Base-by-base conservation (phyloP, 2,329 filamentous ascomycete genomes). In the Cryphonectria carpinicola region DNA sequence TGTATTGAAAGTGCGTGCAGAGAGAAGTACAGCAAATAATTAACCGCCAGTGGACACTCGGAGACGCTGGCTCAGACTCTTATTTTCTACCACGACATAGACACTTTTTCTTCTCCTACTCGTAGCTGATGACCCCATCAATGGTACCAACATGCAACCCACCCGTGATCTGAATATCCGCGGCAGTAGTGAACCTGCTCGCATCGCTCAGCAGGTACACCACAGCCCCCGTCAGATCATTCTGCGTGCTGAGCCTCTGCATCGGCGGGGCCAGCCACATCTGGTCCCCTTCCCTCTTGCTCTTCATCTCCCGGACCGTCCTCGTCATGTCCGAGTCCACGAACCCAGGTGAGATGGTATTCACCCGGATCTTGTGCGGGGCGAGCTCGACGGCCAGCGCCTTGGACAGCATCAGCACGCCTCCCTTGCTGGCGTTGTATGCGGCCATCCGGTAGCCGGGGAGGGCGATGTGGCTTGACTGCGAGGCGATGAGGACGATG, bases 131-230 rank as follows among this genome's bases (percentile, higher is more conserved):
- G 28, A 81, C 63, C 0, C 79, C 79, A 69, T 80, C 78, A 66
- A 81, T 81, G 1, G 79, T 80, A 1, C 81, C 81, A 11, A 76
- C 78, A 73, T 82, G 81, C 17, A 84, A 67, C 0, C 83, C 84
- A 3, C 84, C 84, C 1, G 82, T 84, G 35, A 85, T 82, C 4
- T 77, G 76, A 70, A 85, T 82, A 70, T 85, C 83, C 1, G 81
- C 78, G 1, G 79, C 82, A 0, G 82, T 84, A 4, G 82, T 84
- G 72, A 81, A 81, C 17, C 77, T 75, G 28, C 82, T 76, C 10
- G 82, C 83, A 74, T 85, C 83, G 62, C 81, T 82, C 35, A 85
- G 72, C 22, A 84, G 74, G 71, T 84, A 85, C 11, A 82, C 76
- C 4, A 82, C 79, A 1, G 83, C 81, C 1, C 79, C 80, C 0